Conservation (phyloP, 441 rosid genomes). For the Mallotus repandus region DNA sequence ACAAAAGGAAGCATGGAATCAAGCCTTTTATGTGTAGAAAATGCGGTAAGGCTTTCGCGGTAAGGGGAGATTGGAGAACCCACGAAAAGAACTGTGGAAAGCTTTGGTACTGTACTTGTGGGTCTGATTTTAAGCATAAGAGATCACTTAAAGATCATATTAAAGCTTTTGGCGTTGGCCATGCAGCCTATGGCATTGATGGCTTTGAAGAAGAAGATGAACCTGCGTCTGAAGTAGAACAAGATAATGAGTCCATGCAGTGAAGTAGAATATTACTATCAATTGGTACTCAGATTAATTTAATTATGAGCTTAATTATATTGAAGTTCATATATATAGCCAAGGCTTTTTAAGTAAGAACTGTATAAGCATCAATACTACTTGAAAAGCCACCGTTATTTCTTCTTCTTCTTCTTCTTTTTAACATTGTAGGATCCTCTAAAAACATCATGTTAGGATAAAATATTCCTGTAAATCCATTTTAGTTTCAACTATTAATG, state of each 20-base stretch:
- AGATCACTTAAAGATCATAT: constrained; percentile 94
- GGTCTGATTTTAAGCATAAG: constrained; percentile 97
- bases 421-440: constrained; percentile 20
- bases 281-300: background rate
- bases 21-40: constrained; percentile 88
- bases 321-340: constrained; percentile 15
- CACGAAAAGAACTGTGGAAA: constrained; percentile 93
- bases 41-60: constrained; percentile 85
- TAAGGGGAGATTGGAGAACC: constrained; percentile 90
- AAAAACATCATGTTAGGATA: constrained; percentile 19
- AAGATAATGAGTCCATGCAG: constrained; percentile 66
- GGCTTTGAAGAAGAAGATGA: constrained; percentile 89
- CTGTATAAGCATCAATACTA: constrained; percentile 26
- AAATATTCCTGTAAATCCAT: constrained; percentile 26
- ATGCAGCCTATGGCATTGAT: constrained; percentile 77
- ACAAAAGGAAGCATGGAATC: constrained; percentile 84
- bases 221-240: constrained; percentile 90
- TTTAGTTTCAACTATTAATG: constrained; percentile 18
- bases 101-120: constrained; percentile 95
- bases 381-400: constrained; percentile 26
- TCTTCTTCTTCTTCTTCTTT: constrained; percentile 2
- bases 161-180: constrained; percentile 88
- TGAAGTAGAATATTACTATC: constrained; percentile 10
- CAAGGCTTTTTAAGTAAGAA: constrained; percentile 33
- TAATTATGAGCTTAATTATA: constrained; percentile 18